These are phyloP conservation scores for Calonectria montana DNA, from an alignment of 2,329 filamentous ascomycete species.

Conservation along the genomic window DNA sequence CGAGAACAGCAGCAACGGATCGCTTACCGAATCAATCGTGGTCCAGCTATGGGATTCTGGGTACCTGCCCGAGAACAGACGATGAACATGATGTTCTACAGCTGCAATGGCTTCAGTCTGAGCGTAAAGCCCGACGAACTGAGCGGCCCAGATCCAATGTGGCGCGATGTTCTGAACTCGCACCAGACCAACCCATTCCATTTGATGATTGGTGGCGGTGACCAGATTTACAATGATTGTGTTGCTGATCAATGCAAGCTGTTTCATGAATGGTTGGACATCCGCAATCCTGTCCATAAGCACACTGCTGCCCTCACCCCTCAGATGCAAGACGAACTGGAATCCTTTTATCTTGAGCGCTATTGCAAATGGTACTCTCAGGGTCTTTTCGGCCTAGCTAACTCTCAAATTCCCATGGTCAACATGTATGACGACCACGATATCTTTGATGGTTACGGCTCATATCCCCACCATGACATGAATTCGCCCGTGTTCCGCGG, in stretches of 20 bases:
- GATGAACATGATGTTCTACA: constrained; percentile 99
- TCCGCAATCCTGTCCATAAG: constrained; percentile 84
- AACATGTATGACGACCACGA: constrained; percentile 99
- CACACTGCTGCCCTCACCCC: constrained; percentile 80
- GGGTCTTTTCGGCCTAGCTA: constrained; percentile 92
- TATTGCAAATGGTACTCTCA: constrained; percentile 98
- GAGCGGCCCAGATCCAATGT: constrained; percentile 94
- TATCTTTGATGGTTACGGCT: constrained; percentile 91
- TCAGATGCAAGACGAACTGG: constrained; percentile 89
- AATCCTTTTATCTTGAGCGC: constrained; percentile 86
- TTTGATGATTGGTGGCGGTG: constrained; percentile 96
- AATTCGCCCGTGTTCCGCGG: constrained; percentile 89
- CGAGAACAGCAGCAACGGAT: constrained; percentile 82
- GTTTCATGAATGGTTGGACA: constrained; percentile 87
- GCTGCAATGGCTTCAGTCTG: constrained; percentile 94
- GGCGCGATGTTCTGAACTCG: constrained; percentile 93
- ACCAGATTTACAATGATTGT: constrained; percentile 95
- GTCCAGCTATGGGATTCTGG: constrained; percentile 92
- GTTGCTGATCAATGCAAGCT: constrained; percentile 79
- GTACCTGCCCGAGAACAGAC: constrained; percentile 84
- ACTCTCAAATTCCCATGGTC: constrained; percentile 95
- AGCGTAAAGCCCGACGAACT: constrained; percentile 82
- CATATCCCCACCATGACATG: constrained; percentile 94
- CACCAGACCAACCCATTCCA: constrained; percentile 95
- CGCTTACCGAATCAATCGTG: constrained; percentile 94